phyloP scores from a whole-genome alignment of 2,329 filamentous ascomycete species.

The Xylariomycetidae sp. region DNA sequence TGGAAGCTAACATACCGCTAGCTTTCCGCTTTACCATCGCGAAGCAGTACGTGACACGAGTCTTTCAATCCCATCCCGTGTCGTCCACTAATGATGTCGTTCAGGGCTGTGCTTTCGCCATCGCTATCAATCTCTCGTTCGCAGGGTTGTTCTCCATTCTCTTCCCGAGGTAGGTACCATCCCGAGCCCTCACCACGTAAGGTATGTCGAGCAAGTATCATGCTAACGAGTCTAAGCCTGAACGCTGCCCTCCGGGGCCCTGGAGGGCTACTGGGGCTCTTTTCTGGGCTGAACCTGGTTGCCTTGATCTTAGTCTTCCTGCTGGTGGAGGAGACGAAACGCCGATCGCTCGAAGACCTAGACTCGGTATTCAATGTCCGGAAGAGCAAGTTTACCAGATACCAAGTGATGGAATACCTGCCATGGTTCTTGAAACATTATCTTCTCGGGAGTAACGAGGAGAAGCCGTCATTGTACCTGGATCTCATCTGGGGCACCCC shows the following conservation, averaged over 20 bases:
- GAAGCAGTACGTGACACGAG: constrained; percentile 29
- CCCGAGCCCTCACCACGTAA: constrained; percentile 9
- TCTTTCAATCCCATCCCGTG: too few relatives aligned
- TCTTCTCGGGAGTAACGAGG: constrained; percentile 11
- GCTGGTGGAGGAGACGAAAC: constrained; percentile 37
- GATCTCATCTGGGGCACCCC: constrained; percentile 28
- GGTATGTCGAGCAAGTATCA: constrained; percentile 3
- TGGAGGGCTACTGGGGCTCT: constrained; percentile 36
- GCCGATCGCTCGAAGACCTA: constrained; percentile 33
- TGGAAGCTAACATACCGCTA: constrained; percentile 12
- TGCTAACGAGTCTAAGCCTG: constrained; percentile 21
- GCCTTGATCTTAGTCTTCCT: constrained; percentile 40
- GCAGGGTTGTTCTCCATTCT: constrained; percentile 39
- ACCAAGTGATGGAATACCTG: constrained; percentile 28
- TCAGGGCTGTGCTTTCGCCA: constrained; percentile 39
- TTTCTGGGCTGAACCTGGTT: constrained; percentile 39
- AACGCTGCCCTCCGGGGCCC: constrained; percentile 20
- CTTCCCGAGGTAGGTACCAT: constrained; percentile 30
- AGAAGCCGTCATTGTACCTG: constrained; percentile 27
- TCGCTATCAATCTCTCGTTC: constrained; percentile 41
- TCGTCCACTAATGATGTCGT: constrained; percentile 4
- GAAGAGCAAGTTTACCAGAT: constrained; percentile 32
- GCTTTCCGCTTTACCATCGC: constrained; percentile 42
- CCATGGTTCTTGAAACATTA: constrained; percentile 29
- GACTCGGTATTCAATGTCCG: constrained; percentile 32